Base-by-base conservation (phyloP, 1,284 basidiomycete genomes). In the Boletellus deceptivus region DNA sequence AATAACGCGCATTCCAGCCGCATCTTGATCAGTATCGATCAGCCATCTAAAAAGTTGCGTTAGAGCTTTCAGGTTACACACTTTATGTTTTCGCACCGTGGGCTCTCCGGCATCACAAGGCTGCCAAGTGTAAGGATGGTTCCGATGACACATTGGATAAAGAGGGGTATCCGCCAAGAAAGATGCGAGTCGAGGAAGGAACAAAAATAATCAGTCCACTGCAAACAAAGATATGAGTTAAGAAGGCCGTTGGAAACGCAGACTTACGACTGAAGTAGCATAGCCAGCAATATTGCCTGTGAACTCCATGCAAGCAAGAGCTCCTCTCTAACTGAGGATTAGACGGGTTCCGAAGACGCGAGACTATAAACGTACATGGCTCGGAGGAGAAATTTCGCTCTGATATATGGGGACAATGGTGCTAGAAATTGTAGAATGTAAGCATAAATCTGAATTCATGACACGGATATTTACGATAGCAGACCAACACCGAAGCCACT, bases 341-440 rank as follows among this genome's bases (percentile, higher is more conserved):
- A 52, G 41, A 43, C 39, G 5, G 7, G 8, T 25, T 8, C 8
- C 25, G 25, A 25, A 25, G 25, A 25, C 25, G 48, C 17, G 38
- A 45, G 27, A 34, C 14, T 20, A 24, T 22, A 33, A 37, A 72
- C 88, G 49, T 66, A 91, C 91, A 73, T 97, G 92, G 64, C 93
- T 83, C 3, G 96, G 91, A 14, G 95, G 94, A 3, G 93, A 96
- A 46, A 98, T 93, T 75, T 98, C 96, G 60, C 89, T 91, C 73
- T 98, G 96, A 69, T 98, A 99, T 54, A 98, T 97, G 6, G 96
- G 96, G 20, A 98, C 96, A 56, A 98, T 93, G 53, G 95, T 98
- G 48, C 92, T 92, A 62, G 17, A 29, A 43, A 41, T 43, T 22
- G 14, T 16, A 11, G 2, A 37, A 39, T 17, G 45, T 50, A 20